These are phyloP conservation scores for Bruguiera gymnorhiza DNA, from an alignment of 345 rosid genomes.

Conservation along the genomic window DNA sequence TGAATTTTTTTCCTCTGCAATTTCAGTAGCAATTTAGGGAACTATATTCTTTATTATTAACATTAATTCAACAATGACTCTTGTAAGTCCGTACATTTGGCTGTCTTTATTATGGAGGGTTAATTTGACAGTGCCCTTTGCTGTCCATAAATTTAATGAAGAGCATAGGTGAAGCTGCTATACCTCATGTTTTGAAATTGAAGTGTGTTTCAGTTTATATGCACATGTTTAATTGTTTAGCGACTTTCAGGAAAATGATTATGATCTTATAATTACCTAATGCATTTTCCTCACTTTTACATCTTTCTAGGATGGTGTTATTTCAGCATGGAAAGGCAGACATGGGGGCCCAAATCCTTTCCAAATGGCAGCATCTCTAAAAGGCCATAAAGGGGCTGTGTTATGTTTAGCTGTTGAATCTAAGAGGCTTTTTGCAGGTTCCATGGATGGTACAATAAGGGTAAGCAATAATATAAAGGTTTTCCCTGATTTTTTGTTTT, in stretches of 20 bases:
- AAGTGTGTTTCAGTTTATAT: too few relatives aligned
- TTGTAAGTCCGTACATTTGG: neutral
- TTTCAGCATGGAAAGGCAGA: slow-evolving; percentile 48
- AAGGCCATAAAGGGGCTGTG: slow-evolving; percentile 39
- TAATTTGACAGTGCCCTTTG: too few relatives aligned
- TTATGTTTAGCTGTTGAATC: slow-evolving; percentile 37
- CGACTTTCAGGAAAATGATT: neutral
- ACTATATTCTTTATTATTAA: neutral
- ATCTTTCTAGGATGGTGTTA: slow-evolving; percentile 42
- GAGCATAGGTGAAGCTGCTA: neutral
- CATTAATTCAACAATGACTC: neutral
- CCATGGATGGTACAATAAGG: slow-evolving; percentile 47
- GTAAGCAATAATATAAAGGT: slow-evolving; percentile 16
- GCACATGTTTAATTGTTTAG: too few relatives aligned
- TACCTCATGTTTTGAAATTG: neutral
- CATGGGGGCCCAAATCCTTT: slow-evolving; percentile 34
- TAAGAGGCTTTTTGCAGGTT: slow-evolving; percentile 42
- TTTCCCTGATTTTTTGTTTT: neutral
- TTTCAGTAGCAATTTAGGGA: neutral
- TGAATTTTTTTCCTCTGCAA: neutral
- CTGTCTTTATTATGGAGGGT: too few relatives aligned
- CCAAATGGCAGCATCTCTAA: slow-evolving; percentile 26
- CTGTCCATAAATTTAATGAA: neutral
- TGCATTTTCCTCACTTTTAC: neutral
- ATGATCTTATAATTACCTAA: neutral